These are phyloP conservation scores for Ampelocalamus luodianensis DNA, from an alignment of 176 grass and related monocot species.

Conservation along the genomic window DNA sequence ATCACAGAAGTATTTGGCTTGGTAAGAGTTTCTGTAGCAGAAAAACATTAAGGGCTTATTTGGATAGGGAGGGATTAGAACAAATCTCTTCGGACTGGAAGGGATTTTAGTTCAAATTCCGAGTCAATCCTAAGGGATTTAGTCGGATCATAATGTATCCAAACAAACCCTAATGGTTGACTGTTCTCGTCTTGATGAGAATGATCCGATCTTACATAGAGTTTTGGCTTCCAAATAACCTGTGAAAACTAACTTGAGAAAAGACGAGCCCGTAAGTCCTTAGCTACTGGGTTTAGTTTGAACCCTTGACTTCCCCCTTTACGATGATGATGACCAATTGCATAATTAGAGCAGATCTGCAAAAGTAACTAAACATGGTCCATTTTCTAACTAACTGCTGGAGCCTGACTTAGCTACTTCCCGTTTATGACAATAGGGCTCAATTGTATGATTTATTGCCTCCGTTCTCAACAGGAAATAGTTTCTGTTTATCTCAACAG, in stretches of 20 bases:
- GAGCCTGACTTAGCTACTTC: not conserved
- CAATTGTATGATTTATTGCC: no score
- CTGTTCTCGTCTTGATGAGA: not conserved
- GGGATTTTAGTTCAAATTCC: no score
- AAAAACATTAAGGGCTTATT: slow-evolving; percentile 9
- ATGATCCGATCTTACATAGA: not conserved
- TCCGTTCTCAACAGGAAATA: no score
- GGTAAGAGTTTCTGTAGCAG: not conserved
- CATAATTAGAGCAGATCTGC: not conserved
- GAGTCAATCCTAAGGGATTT: no score
- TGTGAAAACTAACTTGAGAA: slow-evolving; percentile 7
- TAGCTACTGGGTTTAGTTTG: not conserved
- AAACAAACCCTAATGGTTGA: no score
- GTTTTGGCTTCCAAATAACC: not conserved
- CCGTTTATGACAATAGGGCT: no score
- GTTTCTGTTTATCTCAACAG: not conserved
- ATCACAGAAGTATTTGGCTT: not conserved
- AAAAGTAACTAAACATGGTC: slow-evolving; percentile 3
- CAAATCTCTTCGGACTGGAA: no score
- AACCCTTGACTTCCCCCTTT: not conserved
- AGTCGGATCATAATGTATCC: no score
- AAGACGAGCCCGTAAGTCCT: not conserved
- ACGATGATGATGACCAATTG: not conserved
- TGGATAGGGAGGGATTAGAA: no score
- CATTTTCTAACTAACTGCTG: not conserved